These are phyloP conservation scores for Paraphoma sp. DNA, from an alignment of 2,329 filamentous ascomycete genomes.

Conservation along the genomic window DNA sequence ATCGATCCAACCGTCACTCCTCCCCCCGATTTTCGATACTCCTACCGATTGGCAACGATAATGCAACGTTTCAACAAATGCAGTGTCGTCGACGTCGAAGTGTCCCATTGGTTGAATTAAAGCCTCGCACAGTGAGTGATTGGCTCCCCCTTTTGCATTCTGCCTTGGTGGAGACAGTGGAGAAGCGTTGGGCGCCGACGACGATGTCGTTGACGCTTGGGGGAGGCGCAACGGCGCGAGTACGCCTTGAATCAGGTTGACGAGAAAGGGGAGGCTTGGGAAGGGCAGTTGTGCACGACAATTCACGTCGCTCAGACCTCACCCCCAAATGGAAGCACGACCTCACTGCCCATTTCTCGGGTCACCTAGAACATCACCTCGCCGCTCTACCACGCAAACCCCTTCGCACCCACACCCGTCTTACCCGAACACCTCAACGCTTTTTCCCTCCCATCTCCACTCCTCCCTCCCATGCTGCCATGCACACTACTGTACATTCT, in stretches of 20 bases:
- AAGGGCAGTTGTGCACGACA: too few relatives aligned
- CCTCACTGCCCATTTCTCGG: too few relatives aligned
- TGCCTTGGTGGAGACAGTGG: not conserved
- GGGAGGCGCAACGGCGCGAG: not conserved
- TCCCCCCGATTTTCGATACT: not conserved
- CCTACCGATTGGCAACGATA: not conserved
- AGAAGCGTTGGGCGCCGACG: not conserved
- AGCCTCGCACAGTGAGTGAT: not conserved
- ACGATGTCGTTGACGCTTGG: not conserved
- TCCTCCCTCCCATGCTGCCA: too few relatives aligned
- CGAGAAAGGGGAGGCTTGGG: too few relatives aligned
- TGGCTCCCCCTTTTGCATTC: slow-evolving; percentile 1
- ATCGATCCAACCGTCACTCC: not conserved
- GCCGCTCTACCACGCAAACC: not conserved
- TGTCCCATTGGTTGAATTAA: not conserved
- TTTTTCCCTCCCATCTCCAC: not conserved
- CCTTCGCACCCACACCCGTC: not conserved
- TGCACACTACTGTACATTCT: not conserved
- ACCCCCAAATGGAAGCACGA: too few relatives aligned
- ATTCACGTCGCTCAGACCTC: too few relatives aligned
- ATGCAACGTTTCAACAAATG: not conserved
- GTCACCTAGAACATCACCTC: not conserved
- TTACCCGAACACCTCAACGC: not conserved
- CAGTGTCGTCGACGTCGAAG: not conserved
- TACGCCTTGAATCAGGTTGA: too few relatives aligned